These are phyloP conservation scores for Lablab purpureus DNA, from an alignment of 306 rosid species.

Conservation along the genomic window DNA sequence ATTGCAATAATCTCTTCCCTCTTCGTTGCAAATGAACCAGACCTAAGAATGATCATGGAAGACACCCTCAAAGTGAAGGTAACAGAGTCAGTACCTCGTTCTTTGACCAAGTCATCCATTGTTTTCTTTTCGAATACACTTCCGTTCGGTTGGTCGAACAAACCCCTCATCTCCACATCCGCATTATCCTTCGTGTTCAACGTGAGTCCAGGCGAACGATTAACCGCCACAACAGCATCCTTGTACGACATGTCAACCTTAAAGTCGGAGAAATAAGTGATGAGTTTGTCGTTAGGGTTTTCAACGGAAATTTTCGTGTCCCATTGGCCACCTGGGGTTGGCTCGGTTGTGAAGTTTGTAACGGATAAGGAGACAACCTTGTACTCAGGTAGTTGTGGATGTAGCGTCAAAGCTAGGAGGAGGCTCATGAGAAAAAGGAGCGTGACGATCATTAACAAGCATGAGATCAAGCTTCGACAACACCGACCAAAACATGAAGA, in stretches of 20 bases:
- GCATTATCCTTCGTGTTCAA: background rate
- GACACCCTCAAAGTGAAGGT: background rate
- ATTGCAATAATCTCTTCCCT: background rate
- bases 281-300: slow-evolving; percentile 48
- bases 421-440: slow-evolving; percentile 26
- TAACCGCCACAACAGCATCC: background rate
- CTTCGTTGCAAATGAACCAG: background rate
- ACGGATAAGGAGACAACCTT: slow-evolving; percentile 46
- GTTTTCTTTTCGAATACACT: background rate
- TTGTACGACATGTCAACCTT: slow-evolving; percentile 5
- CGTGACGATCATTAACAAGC: background rate
- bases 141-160: background rate
- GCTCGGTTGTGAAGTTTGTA: slow-evolving; percentile 34
- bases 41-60: background rate
- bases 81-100: background rate
- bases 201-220: background rate
- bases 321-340: slow-evolving; percentile 46
- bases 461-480: slow-evolving; percentile 44
- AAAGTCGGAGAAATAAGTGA: background rate
- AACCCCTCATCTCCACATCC: background rate
- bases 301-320: slow-evolving; percentile 7
- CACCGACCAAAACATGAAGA: background rate
- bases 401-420: slow-evolving; percentile 24
- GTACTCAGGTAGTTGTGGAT: slow-evolving; percentile 45
- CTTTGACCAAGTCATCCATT: slow-evolving; percentile 25